phyloP scores from a whole-genome alignment of 1,139 yeast genomes.

The Magnusiomyces tetraspermus region DNA sequence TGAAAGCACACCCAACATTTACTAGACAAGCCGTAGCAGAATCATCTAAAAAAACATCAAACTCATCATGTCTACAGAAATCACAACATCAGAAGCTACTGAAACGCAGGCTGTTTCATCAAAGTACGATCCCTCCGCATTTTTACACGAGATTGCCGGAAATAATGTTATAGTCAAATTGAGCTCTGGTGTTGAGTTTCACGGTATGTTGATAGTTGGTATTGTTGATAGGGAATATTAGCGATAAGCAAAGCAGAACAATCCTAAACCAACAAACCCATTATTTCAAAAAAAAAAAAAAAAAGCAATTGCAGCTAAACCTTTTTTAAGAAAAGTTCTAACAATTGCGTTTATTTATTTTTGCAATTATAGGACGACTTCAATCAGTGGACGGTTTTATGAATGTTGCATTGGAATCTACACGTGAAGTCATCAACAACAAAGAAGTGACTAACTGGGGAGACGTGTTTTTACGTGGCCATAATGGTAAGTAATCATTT shows the following conservation, averaged over 20 bases:
- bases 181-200: constrained; percentile 78
- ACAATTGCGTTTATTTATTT: not conserved
- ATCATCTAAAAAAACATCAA: too few relatives aligned
- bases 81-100: not conserved
- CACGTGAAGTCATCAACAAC: constrained; percentile 58
- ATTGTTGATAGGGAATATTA: too few relatives aligned
- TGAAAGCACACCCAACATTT: too few relatives aligned
- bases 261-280: too few relatives aligned
- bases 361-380: constrained; percentile 40
- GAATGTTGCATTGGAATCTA: constrained; percentile 81
- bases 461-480: constrained; percentile 91
- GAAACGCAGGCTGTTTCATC: not conserved
- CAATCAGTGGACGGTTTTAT: constrained; percentile 94
- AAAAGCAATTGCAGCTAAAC: too few relatives aligned
- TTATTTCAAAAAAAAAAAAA: too few relatives aligned
- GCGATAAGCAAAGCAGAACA: too few relatives aligned
- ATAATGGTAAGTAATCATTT: constrained; percentile 48
- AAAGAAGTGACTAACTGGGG: constrained; percentile 54
- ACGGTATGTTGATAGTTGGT: constrained; percentile 40
- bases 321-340: too few relatives aligned
- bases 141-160: constrained; percentile 71
- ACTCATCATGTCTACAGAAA: not conserved
- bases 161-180: constrained; percentile 73
- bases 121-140: constrained; percentile 46
- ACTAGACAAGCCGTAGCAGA: too few relatives aligned